A percentile compares a stretch with the other conserved stretches of the same genome.
Evolutionary conservation across 805 yeast species (phyloP).

Genomic region (Cyberlindnera subsufficiens): DNA sequence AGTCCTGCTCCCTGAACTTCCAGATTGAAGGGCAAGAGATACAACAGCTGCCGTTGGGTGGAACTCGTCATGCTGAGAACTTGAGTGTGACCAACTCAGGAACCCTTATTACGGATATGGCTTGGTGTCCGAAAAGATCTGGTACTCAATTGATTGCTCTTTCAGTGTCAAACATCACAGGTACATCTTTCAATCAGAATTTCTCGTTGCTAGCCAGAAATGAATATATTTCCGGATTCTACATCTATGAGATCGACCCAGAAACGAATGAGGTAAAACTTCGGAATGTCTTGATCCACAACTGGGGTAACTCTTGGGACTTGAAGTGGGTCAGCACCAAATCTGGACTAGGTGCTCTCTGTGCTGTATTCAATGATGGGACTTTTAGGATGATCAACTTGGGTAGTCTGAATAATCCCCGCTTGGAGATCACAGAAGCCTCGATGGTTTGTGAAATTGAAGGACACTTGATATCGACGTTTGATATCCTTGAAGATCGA

Average conservation of each 20-base stretch:
- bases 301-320: conserved; percentile 39
- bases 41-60: conserved; percentile 12
- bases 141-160: conserved; percentile 44
- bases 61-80: conserved; percentile 19
- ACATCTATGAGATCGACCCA: conserved; percentile 36
- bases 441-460: conserved; percentile 24
- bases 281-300: conserved; percentile 28
- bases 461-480: conserved; percentile 35
- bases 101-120: conserved; percentile 43
- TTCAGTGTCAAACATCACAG: conserved; percentile 34
- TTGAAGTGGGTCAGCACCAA: conserved; percentile 35
- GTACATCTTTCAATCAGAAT: conserved; percentile 23
- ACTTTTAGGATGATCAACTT: conserved; percentile 42
- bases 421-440: conserved; percentile 17
- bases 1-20: conserved; percentile 8
- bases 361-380: conserved; percentile 55
- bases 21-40: conserved; percentile 15
- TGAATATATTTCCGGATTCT: conserved; percentile 34
- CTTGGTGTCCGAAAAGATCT: conserved; percentile 39
- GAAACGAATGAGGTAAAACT: conserved; percentile 24
- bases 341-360: conserved; percentile 39
- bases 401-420: conserved; percentile 9
- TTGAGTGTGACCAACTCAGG: conserved; percentile 45
- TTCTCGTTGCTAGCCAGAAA: conserved; percentile 25
- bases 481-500: conserved; percentile 37